Evolutionary conservation across 192 early-diverging fungal species (phyloP), one percentile per base, ranked within the genome.

Genomic region (Backusella tarrabulga): DNA sequence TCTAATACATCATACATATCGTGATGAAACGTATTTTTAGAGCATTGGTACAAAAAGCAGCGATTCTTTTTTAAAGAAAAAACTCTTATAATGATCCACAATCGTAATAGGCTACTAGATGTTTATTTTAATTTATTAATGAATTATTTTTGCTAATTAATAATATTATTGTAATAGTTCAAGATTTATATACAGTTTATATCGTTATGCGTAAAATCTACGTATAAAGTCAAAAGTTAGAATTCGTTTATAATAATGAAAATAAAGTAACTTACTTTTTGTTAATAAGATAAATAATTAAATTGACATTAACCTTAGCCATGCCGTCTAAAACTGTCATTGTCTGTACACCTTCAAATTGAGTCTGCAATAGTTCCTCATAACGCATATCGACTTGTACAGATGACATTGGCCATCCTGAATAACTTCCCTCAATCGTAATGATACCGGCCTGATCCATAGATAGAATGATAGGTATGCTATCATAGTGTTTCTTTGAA

Each of bases 261-360:
- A 63, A 63, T 21, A 12, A 29, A 17, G 17, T 12, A 67, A 75
- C 82, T 83, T 79, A 99, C 92, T 98, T 98, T 83, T 98, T 98
- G 91, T 99, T 99, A 82, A 99, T 92, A 35, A 99, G 85, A 80
- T 92, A 98, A 67, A 98, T 92, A 66, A 99, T 86, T 77, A 99
- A 80, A 80, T 99, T 98, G 40, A 98, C 90, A 84, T 99, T 99
- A 46, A 98, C 95, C 75, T 96, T 95, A 32, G 90, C 94, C 63
- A 92, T 90, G 67, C 91, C 92, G 80, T 98, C 97, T 80, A 97
- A 94, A 36, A 99, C 80, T 34, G 90, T 92, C 86, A 97, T 97
- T 26, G 93, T 89, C 68, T 94, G 91, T 34, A 95, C 91, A 77
- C 95, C 95, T 81, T 99, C 93, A 87, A 95, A 98, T 83, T 98